Conservation (phyloP, 306 rosid species). For the Corylus americana region DNA sequence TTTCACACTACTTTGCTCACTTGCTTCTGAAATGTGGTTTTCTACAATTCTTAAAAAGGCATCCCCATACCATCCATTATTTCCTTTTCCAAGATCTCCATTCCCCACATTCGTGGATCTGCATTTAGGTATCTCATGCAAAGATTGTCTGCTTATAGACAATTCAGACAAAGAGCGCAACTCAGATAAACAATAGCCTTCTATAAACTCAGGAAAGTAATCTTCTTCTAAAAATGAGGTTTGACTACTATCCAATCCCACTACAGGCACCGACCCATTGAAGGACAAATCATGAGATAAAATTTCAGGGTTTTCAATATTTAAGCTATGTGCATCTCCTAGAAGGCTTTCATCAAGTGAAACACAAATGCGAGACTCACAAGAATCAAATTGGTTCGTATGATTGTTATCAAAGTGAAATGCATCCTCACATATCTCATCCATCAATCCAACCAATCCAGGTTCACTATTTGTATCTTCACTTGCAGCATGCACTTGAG, state of each 20-base stretch:
- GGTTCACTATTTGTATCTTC: constrained; percentile 43
- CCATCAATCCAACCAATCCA: constrained; percentile 64
- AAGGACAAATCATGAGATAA: constrained; percentile 37
- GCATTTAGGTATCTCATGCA: constrained; percentile 39
- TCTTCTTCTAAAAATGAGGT: constrained; percentile 52
- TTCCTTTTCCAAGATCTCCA: constrained; percentile 56
- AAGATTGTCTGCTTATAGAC: constrained; percentile 51
- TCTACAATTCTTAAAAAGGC: constrained; percentile 58
- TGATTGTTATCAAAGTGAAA: constrained; percentile 49
- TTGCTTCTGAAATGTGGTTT: constrained; percentile 67
- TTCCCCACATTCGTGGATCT: constrained; percentile 36
- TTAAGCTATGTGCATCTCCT: constrained; percentile 37
- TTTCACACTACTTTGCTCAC: constrained; percentile 29
- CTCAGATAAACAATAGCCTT: constrained; percentile 71
- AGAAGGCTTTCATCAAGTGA: constrained; percentile 49
- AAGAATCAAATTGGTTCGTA: constrained; percentile 36
- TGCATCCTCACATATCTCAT: constrained; percentile 86
- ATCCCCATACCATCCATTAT: constrained; percentile 74
- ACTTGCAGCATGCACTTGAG: constrained; percentile 42
- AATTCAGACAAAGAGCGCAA: constrained; percentile 51
- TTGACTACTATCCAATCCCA: constrained; percentile 51
- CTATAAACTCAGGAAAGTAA: constrained; percentile 64
- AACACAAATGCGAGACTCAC: constrained; percentile 42
- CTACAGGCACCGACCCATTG: constrained; percentile 47
- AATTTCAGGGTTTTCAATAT: constrained; percentile 46